Evolutionary conservation across 2,329 filamentous ascomycete species (phyloP).

Genomic region (Beauveria bassiana): DNA sequence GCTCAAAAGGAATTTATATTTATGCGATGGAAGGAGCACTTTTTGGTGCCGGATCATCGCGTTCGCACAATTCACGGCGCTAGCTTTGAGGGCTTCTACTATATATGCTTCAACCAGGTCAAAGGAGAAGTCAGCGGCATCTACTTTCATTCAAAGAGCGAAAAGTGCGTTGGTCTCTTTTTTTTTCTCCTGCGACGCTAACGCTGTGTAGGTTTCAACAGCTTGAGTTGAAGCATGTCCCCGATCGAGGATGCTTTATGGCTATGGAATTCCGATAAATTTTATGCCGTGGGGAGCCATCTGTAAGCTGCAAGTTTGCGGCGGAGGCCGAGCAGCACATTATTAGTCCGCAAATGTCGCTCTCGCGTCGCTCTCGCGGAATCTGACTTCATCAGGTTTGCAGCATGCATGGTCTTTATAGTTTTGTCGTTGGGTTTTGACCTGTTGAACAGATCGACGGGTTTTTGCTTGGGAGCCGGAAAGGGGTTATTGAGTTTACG

Average conservation of each 20-base stretch:
- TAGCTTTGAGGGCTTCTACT: slow-evolving; percentile 98
- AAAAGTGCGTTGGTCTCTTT: slow-evolving; percentile 62
- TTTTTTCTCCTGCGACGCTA: background rate
- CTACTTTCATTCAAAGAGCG: slow-evolving; percentile 96
- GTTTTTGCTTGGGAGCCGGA: slow-evolving; percentile 4
- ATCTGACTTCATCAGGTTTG: background rate
- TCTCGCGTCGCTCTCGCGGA: background rate
- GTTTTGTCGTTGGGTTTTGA: background rate
- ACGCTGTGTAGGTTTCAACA: slow-evolving; percentile 69
- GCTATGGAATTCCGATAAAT: slow-evolving; percentile 69
- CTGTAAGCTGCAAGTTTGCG: background rate
- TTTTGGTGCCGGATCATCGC: slow-evolving; percentile 89
- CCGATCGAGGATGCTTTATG: slow-evolving; percentile 73
- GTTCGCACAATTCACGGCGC: slow-evolving; percentile 87
- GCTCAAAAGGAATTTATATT: slow-evolving; percentile 83
- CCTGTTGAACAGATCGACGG: background rate
- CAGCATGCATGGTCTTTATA: slow-evolving; percentile 4
- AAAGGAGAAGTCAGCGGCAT: slow-evolving; percentile 83
- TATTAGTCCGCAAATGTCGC: background rate
- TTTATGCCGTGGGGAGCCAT: background rate
- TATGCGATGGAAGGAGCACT: slow-evolving; percentile 99
- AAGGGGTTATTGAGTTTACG: slow-evolving; percentile 1
- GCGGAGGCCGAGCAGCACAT: background rate
- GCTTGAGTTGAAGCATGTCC: slow-evolving; percentile 80
- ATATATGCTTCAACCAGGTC: slow-evolving; percentile 96